A percentile compares a stretch with the other conserved stretches of the same genome.
These are phyloP conservation scores for Spergularia bocconei DNA, from an alignment of 148 eudicot species.

Conservation along the genomic window DNA sequence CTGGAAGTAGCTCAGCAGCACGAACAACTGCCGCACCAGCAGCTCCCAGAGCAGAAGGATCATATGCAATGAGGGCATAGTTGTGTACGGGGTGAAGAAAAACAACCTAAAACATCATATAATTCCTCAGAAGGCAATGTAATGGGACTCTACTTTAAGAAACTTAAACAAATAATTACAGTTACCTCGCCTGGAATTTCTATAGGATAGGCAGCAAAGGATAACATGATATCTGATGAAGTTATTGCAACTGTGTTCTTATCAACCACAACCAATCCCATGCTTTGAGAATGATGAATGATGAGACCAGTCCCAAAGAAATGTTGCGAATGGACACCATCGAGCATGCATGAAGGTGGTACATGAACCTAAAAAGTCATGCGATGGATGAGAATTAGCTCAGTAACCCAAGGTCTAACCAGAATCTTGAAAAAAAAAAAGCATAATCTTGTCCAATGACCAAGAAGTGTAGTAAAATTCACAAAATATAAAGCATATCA, in stretches of 20 bases:
- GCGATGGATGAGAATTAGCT: conserved; percentile 7
- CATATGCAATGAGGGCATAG: conserved; percentile 89
- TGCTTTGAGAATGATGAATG: conserved; percentile 71
- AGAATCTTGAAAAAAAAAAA: neutral
- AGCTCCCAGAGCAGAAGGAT: conserved; percentile 84
- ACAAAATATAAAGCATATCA: neutral
- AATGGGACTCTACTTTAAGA: neutral
- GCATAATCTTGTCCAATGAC: neutral
- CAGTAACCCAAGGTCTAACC: neutral
- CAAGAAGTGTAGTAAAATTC: neutral
- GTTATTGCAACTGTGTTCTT: conserved; percentile 93
- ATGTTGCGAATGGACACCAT: conserved; percentile 91
- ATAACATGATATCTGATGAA: conserved; percentile 85
- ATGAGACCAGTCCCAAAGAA: conserved; percentile 93
- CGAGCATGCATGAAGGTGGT: conserved; percentile 94
- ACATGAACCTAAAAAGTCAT: conserved; percentile 74
- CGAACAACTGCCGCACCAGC: conserved; percentile 76
- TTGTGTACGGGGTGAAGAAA: conserved; percentile 97
- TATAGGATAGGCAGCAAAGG: conserved; percentile 93
- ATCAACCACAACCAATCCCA: conserved; percentile 95
- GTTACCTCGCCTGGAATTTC: conserved; percentile 96
- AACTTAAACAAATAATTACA: neutral
- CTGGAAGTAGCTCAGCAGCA: conserved; percentile 95
- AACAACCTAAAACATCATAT: conserved; percentile 54
- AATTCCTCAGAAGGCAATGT: conserved; percentile 9